phyloP scores from a whole-genome alignment of 805 yeast species.

The Metschnikowia matae region DNA sequence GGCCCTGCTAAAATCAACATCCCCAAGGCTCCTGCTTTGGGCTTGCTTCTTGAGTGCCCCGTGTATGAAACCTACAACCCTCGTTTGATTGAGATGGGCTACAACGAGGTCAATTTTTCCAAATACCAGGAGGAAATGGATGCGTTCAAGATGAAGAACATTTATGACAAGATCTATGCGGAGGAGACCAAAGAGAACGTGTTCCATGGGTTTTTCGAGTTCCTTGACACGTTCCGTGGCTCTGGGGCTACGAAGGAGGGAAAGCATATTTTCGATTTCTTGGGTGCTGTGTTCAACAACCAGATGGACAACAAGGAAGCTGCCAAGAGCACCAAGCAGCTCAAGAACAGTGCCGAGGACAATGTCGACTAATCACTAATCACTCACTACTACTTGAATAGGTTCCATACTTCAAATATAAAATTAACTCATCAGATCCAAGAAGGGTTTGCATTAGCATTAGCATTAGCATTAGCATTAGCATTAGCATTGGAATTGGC shows the following conservation, averaged over 20 bases:
- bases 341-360: conserved; percentile 7
- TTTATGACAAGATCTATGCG: conserved; percentile 86
- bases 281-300: conserved; percentile 40
- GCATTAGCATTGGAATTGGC: too few species aligned
- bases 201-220: conserved; percentile 86
- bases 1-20: conserved; percentile 72
- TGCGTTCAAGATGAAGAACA: conserved; percentile 78
- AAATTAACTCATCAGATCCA: conserved; percentile 12
- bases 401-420: not conserved
- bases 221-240: conserved; percentile 72
- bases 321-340: conserved; percentile 5
- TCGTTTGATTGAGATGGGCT: conserved; percentile 69
- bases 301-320: conserved; percentile 15
- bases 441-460: conserved; percentile 16
- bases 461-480: not conserved
- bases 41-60: conserved; percentile 84
- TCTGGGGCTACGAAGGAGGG: conserved; percentile 27
- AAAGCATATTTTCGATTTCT: conserved; percentile 57
- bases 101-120: conserved; percentile 66
- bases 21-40: conserved; percentile 97
- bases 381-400: not conserved
- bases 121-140: conserved; percentile 68
- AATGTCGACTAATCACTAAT: conserved; percentile 11
- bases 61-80: conserved; percentile 83
- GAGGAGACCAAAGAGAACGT: conserved; percentile 87